Conservation (phyloP, 345 rosid species). For the Citrus reticulata region DNA sequence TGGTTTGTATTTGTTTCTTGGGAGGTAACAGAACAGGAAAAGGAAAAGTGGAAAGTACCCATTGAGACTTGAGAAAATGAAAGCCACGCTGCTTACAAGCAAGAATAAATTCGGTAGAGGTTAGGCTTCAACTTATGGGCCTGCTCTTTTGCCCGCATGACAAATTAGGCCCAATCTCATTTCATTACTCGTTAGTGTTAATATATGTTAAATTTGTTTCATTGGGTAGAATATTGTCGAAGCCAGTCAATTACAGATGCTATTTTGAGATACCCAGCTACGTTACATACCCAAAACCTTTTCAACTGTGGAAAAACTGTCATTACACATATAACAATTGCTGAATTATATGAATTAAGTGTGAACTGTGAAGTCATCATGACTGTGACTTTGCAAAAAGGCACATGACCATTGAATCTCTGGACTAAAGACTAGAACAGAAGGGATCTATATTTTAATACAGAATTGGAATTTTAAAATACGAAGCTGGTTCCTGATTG, state of each 20-base stretch:
- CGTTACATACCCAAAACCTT: background rate
- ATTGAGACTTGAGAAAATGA: no score
- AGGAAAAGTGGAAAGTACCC: background rate
- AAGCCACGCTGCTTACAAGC: no score
- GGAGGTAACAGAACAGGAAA: background rate
- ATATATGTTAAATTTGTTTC: background rate
- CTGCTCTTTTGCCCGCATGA: background rate
- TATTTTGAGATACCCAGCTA: background rate
- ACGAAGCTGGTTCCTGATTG: background rate
- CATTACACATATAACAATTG: no score
- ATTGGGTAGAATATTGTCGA: background rate
- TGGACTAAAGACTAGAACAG: background rate
- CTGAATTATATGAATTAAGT: no score
- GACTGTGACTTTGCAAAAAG: no score
- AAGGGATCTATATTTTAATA: background rate
- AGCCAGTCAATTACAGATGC: background rate
- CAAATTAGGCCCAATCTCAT: background rate
- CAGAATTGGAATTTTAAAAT: background rate
- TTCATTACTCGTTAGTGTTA: background rate
- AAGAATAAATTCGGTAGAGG: background rate
- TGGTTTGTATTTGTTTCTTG: background rate
- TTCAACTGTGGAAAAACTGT: no score
- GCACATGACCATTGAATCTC: background rate
- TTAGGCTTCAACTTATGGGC: background rate
- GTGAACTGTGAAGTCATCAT: no score